A percentile compares a stretch with the other conserved stretches of the same genome.
phyloP scores from a whole-genome alignment of 495 filamentous ascomycete species.

The Aspergillus indologenus region DNA sequence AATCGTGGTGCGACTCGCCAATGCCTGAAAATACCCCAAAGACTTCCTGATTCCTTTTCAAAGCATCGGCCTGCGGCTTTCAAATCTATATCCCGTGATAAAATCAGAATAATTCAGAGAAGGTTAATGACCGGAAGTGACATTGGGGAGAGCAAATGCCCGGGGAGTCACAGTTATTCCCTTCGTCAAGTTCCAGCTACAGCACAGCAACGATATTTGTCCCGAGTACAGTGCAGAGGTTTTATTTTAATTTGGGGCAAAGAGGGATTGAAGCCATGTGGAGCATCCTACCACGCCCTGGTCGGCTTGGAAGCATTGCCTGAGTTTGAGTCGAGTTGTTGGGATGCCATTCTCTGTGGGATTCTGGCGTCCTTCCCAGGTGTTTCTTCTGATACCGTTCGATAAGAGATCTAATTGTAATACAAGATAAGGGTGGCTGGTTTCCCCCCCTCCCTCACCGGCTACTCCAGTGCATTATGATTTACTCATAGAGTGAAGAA shows the following conservation, averaged over 20 bases:
- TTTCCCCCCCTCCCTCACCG: too few relatives aligned
- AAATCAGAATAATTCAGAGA: too few relatives aligned
- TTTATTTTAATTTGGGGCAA: constrained; percentile 11
- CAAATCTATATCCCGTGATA: background rate
- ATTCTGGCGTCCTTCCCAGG: constrained; percentile 14
- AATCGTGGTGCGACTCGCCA: constrained; percentile 25
- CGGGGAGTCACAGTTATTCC: too few relatives aligned
- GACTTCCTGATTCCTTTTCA: constrained; percentile 19
- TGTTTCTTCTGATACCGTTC: background rate
- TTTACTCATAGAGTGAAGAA: too few relatives aligned
- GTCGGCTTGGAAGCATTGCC: constrained; percentile 22
- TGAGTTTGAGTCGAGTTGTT: constrained; percentile 29
- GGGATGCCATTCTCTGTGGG: constrained; percentile 21
- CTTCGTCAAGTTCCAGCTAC: background rate
- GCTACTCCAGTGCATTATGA: too few relatives aligned
- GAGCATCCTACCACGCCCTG: constrained; percentile 22
- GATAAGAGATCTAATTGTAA: background rate
- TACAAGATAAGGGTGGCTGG: background rate
- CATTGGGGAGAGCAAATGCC: too few relatives aligned
- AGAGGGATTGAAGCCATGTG: constrained; percentile 17
- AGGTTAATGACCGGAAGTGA: too few relatives aligned
- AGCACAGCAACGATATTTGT: constrained; percentile 7
- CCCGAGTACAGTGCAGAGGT: constrained; percentile 9
- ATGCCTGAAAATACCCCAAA: constrained; percentile 19
- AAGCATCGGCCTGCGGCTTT: constrained; percentile 3